Percentiles rank a stretch among this genome's conserved stretches.
Conservation (phyloP, 2,329 filamentous ascomycete genomes). For the Talaromyces sp. region DNA sequence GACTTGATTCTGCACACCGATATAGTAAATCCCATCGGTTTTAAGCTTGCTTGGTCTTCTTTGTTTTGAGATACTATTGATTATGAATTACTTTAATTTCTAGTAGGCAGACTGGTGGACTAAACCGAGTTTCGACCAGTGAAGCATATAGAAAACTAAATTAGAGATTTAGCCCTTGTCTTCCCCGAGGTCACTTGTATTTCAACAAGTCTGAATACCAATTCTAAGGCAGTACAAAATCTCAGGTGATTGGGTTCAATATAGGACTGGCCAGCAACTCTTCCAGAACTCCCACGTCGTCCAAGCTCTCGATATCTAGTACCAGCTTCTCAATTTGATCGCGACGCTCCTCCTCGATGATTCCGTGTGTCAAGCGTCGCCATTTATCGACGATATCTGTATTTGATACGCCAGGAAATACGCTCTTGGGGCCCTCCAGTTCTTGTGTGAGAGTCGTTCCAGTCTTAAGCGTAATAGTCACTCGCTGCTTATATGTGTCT, state of each 20-base stretch:
- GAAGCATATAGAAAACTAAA: too few relatives aligned
- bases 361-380: conserved; percentile 21
- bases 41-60: too few relatives aligned
- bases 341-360: conserved; percentile 23
- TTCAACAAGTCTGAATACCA: too few relatives aligned
- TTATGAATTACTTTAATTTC: too few relatives aligned
- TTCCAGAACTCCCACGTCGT: conserved; percentile 18
- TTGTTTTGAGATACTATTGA: too few relatives aligned
- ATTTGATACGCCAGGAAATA: conserved; percentile 29
- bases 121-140: too few relatives aligned
- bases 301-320: conserved; percentile 23
- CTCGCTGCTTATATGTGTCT: conserved; percentile 12
- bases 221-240: too few relatives aligned
- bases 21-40: too few relatives aligned
- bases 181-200: too few relatives aligned
- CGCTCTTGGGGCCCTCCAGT: conserved; percentile 24
- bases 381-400: conserved; percentile 35
- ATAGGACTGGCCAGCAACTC: conserved; percentile 11
- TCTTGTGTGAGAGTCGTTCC: conserved; percentile 14
- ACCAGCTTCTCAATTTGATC: conserved; percentile 25
- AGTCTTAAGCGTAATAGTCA: conserved; percentile 20
- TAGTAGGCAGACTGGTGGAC: too few relatives aligned
- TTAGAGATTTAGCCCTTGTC: too few relatives aligned
- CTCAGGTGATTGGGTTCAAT: conserved; percentile 6
- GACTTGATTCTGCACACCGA: too few relatives aligned